Evolutionary conservation across 805 yeast species (phyloP), one percentile per base, ranked within the genome.

Genomic region (Debaryomyces hansenii): DNA sequence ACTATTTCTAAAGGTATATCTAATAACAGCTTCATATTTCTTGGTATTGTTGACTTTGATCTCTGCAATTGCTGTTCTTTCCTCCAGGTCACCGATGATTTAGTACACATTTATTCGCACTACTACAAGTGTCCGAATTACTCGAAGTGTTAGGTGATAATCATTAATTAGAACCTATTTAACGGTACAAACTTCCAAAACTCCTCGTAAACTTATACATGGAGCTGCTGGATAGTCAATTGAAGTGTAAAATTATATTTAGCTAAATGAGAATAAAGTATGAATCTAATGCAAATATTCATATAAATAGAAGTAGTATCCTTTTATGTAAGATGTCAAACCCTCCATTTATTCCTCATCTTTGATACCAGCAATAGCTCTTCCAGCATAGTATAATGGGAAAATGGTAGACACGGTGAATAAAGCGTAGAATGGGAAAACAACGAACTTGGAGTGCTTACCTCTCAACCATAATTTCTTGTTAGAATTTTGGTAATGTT

Each of bases 351-450:
- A 53, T 41, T 55, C 27, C 10, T 24, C 63, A 38, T 54, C 85
- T 75, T 85, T 84, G 66, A 84, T 74, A 65, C 90, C 91, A 36
- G 72, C 62, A 53, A 79, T 60, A 56, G 94, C 94, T 75, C 90
- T 83, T 58, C 82, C 87, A 46, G 80, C 64, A 80, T 82, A 86
- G 74, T 70, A 80, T 57, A 84, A 74, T 50, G 94, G 85, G 50
- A 80, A 78, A 49, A 75, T 76, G 42, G 88, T 80, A 53, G 88
- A 74, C 50, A 84, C 76, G 46, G 87, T 72, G 68, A 87, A 84
- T 50, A 83, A 74, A 52, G 87, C 88, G 74, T 78, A 84, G 79
- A 83, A 88, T 63, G 96, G 95, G 72, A 83, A 84, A 55, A 87
- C 78, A 64, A 84, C 69, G 59, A 77, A 72, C 71, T 85, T 85